Base-by-base conservation (phyloP, 495 filamentous ascomycete genomes). In the Apiosordaria backusii region DNA sequence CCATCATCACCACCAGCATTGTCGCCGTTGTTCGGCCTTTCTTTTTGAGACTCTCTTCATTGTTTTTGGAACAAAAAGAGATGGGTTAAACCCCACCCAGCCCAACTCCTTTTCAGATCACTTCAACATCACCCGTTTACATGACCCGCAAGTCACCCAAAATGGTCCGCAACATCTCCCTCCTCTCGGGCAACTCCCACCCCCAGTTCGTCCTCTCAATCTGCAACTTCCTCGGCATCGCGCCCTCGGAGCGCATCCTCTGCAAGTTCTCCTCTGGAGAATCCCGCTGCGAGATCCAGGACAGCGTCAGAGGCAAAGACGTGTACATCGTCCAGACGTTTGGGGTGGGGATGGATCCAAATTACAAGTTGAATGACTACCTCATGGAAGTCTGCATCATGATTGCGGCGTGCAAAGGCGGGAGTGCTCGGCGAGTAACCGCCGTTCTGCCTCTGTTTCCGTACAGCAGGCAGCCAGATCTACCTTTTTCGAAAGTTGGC, bases 391-490 rank as follows among this genome's bases (percentile, higher is more conserved):
- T 99, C 45, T 89, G 97, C 74, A 97, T 99, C 79, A 96, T 86
- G 84, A 94, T 99, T 69, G 96, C 92, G 21, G 95, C 95, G 67
- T 98, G 96, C 85, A 97, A 97, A 80, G 97, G 92, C 3, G 95
- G 96, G 61, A 96, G 92, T 29, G 95, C 95, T 4, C 90, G 87
- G 75, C 84, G 91, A 63, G 91, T 99, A 69, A 98, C 93, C 21
- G 95, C 91, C 19, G 93, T 99, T 27, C 87, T 99, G 50, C 95
- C 95, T 62, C 85, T 98, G 52, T 99, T 99, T 79, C 95, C 95
- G 0, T 99, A 99, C 77, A 95, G 91, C 63, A 84, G 96, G 61
- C 95, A 99, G 75, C 92, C 90, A 71, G 96, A 99, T 70, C 85
- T 98, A 45, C 94, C 96, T 5, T 99, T 98, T 79, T 93, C 96